Conservation (phyloP, 257 asterid genomes). For the Echium plantagineum region DNA sequence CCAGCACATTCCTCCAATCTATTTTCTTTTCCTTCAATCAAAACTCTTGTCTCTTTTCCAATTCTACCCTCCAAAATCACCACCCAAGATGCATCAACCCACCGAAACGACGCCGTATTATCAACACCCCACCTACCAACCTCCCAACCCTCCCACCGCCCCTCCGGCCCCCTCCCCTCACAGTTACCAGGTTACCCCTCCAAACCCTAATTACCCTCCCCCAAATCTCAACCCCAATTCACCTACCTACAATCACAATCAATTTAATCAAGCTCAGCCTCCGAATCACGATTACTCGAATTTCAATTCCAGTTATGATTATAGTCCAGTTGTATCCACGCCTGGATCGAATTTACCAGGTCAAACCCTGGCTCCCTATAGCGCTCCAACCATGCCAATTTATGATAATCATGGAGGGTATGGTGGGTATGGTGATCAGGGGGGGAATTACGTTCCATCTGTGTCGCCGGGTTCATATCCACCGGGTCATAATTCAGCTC, state of each 20-base stretch:
- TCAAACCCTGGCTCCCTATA: not conserved
- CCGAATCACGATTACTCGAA: conserved; percentile 25
- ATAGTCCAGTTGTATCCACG: conserved; percentile 21
- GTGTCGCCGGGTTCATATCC: no score
- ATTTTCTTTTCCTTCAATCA: no score
- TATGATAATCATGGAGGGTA: not conserved
- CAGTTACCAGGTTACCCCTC: conserved; percentile 28
- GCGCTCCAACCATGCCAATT: conserved; percentile 18
- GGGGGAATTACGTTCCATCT: no score
- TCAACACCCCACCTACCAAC: conserved; percentile 33
- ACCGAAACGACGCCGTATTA: no score
- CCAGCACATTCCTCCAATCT: no score
- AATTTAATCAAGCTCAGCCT: conserved; percentile 31
- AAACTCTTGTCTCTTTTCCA: no score
- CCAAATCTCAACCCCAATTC: conserved; percentile 12
- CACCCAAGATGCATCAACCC: no score
- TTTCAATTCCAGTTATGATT: conserved; percentile 18
- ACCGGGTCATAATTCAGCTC: no score
- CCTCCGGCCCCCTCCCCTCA: conserved; percentile 51
- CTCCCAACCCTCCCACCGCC: conserved; percentile 43
- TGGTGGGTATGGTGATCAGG: no score
- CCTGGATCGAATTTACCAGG: conserved; percentile 11
- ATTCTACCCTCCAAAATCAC: no score
- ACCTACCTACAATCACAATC: conserved; percentile 3
- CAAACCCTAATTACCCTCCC: conserved; percentile 1